phyloP scores from a whole-genome alignment of 768 basidiomycete species.

The Amanita muscaria region DNA sequence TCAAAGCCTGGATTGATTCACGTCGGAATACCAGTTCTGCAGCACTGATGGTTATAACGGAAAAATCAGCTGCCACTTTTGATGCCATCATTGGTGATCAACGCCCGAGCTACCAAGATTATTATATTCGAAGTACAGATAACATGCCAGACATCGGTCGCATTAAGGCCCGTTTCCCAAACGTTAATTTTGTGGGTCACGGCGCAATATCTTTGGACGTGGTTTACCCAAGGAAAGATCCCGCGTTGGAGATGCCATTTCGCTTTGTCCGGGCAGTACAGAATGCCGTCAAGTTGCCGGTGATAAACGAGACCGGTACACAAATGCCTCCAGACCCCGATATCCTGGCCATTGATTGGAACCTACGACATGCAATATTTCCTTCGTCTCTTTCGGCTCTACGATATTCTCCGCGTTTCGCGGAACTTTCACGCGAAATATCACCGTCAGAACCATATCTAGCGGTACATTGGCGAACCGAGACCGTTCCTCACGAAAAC shows the following conservation, averaged over 20 bases:
- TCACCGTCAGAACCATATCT: slow-evolving; percentile 31
- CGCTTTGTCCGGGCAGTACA: not conserved
- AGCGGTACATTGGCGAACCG: slow-evolving; percentile 52
- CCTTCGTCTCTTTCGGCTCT: slow-evolving; percentile 19
- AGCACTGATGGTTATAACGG: not conserved
- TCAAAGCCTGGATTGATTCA: slow-evolving; percentile 14
- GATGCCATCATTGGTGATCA: not conserved
- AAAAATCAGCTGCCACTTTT: not conserved
- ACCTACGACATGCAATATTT: slow-evolving; percentile 40
- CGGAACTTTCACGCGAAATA: slow-evolving; percentile 31
- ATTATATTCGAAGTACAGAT: not conserved
- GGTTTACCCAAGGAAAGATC: not conserved
- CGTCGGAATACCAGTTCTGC: slow-evolving; percentile 1
- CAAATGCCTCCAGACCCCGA: slow-evolving; percentile 22
- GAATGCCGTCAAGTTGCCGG: not conserved
- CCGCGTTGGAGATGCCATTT: not conserved
- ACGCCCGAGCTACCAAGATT: not conserved
- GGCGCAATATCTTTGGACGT: not conserved
- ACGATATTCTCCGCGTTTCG: slow-evolving; percentile 36
- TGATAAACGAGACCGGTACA: slow-evolving; percentile 21
- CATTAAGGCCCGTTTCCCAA: slow-evolving; percentile 3
- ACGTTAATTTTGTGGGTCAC: not conserved
- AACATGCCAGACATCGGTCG: slow-evolving; percentile 1
- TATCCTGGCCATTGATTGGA: slow-evolving; percentile 47
- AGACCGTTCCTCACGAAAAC: slow-evolving; percentile 32